These are phyloP conservation scores for Candida fluviatilis DNA, from an alignment of 805 yeast species.

Conservation along the genomic window DNA sequence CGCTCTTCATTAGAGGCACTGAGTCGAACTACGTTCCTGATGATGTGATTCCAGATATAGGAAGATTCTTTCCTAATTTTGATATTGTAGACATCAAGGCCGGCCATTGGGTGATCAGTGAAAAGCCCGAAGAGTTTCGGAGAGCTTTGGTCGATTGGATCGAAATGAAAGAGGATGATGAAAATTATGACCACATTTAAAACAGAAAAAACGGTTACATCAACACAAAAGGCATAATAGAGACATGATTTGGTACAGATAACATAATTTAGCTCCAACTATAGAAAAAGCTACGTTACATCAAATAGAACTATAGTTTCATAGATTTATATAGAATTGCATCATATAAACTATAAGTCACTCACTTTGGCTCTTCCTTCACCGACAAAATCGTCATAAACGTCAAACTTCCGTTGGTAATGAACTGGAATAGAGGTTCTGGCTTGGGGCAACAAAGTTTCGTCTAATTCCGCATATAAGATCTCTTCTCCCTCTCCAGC, in stretches of 20 bases:
- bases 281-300: neutral
- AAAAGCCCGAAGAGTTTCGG: slow-evolving; percentile 75
- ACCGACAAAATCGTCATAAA: slow-evolving; percentile 35
- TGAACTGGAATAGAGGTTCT: slow-evolving; percentile 40
- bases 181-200: too few species aligned
- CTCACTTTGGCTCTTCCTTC: slow-evolving; percentile 26
- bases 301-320: too few species aligned
- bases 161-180: slow-evolving; percentile 39
- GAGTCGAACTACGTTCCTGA: slow-evolving; percentile 77
- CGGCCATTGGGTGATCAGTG: slow-evolving; percentile 93
- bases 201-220: too few species aligned
- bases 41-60: slow-evolving; percentile 70
- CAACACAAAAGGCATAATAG: too few species aligned
- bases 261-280: neutral
- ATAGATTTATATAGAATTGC: neutral
- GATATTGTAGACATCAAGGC: slow-evolving; percentile 70
- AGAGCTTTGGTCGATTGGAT: slow-evolving; percentile 60
- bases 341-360: slow-evolving; percentile 14
- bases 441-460: slow-evolving; percentile 35
- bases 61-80: slow-evolving; percentile 73
- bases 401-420: slow-evolving; percentile 40
- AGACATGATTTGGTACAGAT: too few species aligned
- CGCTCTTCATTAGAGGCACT: slow-evolving; percentile 76
- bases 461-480: slow-evolving; percentile 38
- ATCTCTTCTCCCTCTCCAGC: slow-evolving; percentile 45